Percentiles rank a stretch among this genome's conserved stretches.
Evolutionary conservation across 129 eudicot genomes (phyloP).

Genomic region (Centella asiatica): DNA sequence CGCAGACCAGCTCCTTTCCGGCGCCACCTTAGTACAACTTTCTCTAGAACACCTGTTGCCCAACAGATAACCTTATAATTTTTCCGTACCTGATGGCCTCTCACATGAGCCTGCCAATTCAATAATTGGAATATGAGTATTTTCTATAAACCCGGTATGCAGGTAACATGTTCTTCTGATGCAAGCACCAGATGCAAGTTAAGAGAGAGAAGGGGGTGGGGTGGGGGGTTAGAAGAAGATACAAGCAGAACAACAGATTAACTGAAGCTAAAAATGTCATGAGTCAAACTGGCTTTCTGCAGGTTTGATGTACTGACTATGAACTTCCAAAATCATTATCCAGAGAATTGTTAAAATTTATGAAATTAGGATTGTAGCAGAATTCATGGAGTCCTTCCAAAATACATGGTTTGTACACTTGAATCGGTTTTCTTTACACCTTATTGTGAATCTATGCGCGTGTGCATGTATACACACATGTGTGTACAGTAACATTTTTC

Average conservation of each 20-base stretch:
- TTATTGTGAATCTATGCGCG: no score
- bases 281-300: no score
- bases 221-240: not conserved
- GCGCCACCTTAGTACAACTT: constrained; percentile 90
- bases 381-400: no score
- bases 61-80: constrained; percentile 70
- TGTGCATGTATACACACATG: no score
- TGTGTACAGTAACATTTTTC: not conserved
- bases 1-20: constrained; percentile 80
- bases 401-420: no score
- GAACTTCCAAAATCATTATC: no score
- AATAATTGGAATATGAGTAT: constrained; percentile 15
- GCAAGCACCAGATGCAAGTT: not conserved
- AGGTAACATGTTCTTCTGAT: not conserved
- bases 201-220: not conserved
- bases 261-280: not conserved
- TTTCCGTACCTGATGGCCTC: constrained; percentile 90
- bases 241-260: not conserved
- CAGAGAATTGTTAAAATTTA: no score
- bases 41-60: constrained; percentile 91
- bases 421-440: no score
- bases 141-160: not conserved
- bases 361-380: no score
- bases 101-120: constrained; percentile 76
- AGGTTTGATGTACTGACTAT: no score